Evolutionary conservation across 192 early-diverging fungal species (phyloP).

Genomic region (Mortierella antarctica): DNA sequence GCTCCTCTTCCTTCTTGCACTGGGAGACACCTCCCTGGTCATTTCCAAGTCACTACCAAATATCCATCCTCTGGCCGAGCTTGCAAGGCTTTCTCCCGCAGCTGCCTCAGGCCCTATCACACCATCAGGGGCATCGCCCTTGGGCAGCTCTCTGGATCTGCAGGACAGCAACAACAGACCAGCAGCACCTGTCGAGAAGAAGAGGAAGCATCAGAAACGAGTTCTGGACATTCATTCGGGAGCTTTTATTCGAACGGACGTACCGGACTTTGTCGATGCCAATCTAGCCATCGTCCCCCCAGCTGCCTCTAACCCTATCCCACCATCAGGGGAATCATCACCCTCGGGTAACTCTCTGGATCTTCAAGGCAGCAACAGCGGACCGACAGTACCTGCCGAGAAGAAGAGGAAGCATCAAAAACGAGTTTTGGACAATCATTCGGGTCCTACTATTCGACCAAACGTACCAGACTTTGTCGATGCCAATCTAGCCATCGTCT

Average conservation of each 20-base stretch:
- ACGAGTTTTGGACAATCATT: conserved; percentile 13
- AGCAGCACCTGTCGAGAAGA: neutral
- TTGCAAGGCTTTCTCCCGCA: too few relatives aligned
- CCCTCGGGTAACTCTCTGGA: too few relatives aligned
- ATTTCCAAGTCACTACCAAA: conserved; percentile 19
- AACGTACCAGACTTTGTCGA: conserved; percentile 8
- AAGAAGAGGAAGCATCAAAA: conserved; percentile 14
- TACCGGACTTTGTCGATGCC: conserved; percentile 17
- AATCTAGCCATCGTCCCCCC: conserved; percentile 62
- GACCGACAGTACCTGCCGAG: neutral
- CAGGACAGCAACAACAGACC: too few relatives aligned
- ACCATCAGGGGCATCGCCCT: too few relatives aligned
- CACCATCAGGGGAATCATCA: too few relatives aligned
- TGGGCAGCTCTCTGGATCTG: too few relatives aligned
- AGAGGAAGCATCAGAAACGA: conserved; percentile 13
- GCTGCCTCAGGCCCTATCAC: too few relatives aligned
- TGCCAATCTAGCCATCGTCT: conserved; percentile 65
- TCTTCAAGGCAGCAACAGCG: too few relatives aligned
- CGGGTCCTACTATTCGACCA: conserved; percentile 4
- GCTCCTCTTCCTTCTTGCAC: conserved; percentile 7
- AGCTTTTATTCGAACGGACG: neutral
- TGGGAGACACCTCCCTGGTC: conserved; percentile 1
- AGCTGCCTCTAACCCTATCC: too few relatives aligned
- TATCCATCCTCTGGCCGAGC: neutral
- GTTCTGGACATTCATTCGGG: conserved; percentile 10